These are phyloP conservation scores for Mortierella sp. DNA, from an alignment of 371 early-diverging fungal species.

Conservation along the genomic window DNA sequence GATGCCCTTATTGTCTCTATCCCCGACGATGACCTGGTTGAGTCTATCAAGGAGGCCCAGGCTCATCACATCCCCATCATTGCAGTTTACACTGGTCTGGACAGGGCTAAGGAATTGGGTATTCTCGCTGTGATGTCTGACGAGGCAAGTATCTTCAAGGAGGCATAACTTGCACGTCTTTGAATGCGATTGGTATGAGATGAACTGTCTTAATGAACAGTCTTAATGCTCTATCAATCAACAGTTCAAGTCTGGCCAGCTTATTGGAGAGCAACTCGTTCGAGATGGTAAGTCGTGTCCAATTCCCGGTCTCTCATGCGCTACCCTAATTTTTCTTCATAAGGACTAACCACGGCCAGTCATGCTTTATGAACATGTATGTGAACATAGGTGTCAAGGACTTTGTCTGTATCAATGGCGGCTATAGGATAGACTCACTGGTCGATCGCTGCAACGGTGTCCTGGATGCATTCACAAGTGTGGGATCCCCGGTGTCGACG, in stretches of 20 bases:
- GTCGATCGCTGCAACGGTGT: slow-evolving; percentile 46
- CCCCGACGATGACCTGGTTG: slow-evolving; percentile 29
- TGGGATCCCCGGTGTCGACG: slow-evolving; percentile 1
- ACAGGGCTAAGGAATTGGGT: slow-evolving; percentile 30
- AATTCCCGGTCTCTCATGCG: too few relatives aligned
- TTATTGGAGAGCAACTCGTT: slow-evolving; percentile 33
- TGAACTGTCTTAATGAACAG: neutral
- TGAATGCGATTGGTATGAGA: too few relatives aligned
- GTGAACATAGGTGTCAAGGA: slow-evolving; percentile 33
- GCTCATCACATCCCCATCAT: slow-evolving; percentile 33
- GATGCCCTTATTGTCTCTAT: slow-evolving; percentile 46
- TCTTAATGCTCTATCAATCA: neutral
- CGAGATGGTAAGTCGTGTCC: slow-evolving; percentile 44
- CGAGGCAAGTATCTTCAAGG: slow-evolving; percentile 25
- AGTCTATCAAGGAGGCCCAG: slow-evolving; percentile 13
- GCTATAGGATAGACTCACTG: slow-evolving; percentile 6
- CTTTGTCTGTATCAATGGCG: slow-evolving; percentile 43
- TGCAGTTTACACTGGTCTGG: slow-evolving; percentile 32
- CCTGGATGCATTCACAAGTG: slow-evolving; percentile 14
- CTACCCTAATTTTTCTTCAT: too few relatives aligned
- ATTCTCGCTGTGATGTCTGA: slow-evolving; percentile 48
- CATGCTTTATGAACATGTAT: too few relatives aligned
- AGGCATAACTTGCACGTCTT: neutral
- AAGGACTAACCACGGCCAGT: too few relatives aligned
- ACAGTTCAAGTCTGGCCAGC: slow-evolving; percentile 29